These are phyloP conservation scores for Salisapilia sapeloensis DNA, from an alignment of 352 stramenopile species.

Conservation along the genomic window DNA sequence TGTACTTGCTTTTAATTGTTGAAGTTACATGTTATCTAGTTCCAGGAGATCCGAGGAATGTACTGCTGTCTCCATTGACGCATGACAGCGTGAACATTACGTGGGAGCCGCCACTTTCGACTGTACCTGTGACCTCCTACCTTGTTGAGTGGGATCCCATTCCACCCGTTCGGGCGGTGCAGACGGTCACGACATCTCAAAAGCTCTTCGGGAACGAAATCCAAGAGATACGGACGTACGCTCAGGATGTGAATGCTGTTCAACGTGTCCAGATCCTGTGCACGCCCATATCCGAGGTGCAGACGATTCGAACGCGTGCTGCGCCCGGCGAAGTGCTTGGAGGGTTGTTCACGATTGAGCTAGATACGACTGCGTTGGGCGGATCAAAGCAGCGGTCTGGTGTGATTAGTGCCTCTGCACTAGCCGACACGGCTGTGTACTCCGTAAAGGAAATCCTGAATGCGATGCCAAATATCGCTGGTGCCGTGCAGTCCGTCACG, in stretches of 20 bases:
- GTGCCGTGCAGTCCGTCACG: conserved; percentile 34
- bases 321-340: conserved; percentile 66
- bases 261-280: conserved; percentile 76
- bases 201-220: conserved; percentile 88
- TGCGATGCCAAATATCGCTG: conserved; percentile 61
- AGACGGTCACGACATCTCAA: conserved; percentile 56
- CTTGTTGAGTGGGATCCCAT: conserved; percentile 87
- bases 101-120: conserved; percentile 50
- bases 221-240: conserved; percentile 83
- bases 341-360: conserved; percentile 82
- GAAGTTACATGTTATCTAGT: conserved; percentile 4
- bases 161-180: conserved; percentile 77
- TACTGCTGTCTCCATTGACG: conserved; percentile 44
- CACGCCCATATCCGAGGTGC: conserved; percentile 30
- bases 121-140: conserved; percentile 59
- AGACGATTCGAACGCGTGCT: conserved; percentile 78
- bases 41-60: conserved; percentile 37
- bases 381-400: conserved; percentile 84
- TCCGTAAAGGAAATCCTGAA: conserved; percentile 57
- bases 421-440: conserved; percentile 20
- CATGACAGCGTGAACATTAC: conserved; percentile 46
- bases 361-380: conserved; percentile 77
- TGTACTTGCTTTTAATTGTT: too few relatives aligned
- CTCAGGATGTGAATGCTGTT: conserved; percentile 73
- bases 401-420: conserved; percentile 79